Percentiles rank a stretch among this genome's conserved stretches.
Evolutionary conservation across 1,284 basidiomycete species (phyloP).

Genomic region (Cryptococcus amylolentus): DNA sequence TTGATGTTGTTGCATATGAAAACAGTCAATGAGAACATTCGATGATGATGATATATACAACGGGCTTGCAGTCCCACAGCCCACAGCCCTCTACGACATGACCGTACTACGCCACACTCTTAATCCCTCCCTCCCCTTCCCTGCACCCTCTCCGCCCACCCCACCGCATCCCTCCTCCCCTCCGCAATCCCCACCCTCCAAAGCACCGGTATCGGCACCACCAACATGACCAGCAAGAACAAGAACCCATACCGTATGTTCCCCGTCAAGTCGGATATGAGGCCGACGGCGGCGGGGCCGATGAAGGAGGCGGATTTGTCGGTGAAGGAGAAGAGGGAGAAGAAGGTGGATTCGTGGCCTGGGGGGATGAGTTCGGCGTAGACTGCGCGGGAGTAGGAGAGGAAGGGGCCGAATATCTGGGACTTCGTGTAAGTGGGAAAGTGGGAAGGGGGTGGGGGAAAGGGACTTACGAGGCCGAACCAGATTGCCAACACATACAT

Average conservation of each 20-base stretch:
- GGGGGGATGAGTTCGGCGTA: constrained; percentile 48
- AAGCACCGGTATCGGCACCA: constrained; percentile 72
- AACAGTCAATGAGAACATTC: too few relatives aligned
- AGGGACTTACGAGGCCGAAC: constrained; percentile 59
- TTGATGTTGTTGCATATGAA: too few relatives aligned
- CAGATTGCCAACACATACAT: constrained; percentile 78
- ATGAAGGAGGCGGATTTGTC: constrained; percentile 76
- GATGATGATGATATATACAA: too few relatives aligned
- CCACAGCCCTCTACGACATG: too few relatives aligned
- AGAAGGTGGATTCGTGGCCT: constrained; percentile 50
- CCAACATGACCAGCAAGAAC: constrained; percentile 76
- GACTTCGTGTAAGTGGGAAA: neutral
- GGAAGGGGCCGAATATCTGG: constrained; percentile 49
- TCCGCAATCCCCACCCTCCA: constrained; percentile 62
- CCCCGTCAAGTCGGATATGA: constrained; percentile 78
- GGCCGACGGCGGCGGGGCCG: constrained; percentile 77
- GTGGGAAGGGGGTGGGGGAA: neutral
- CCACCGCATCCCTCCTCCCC: constrained; percentile 61
- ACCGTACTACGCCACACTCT: neutral
- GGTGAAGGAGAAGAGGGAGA: constrained; percentile 77
- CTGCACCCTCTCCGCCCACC: constrained; percentile 18
- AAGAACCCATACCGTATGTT: constrained; percentile 87
- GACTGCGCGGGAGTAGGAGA: constrained; percentile 46
- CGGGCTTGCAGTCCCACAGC: too few relatives aligned
- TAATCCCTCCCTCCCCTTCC: neutral